Conservation (phyloP, 352 stramenopile species). For the Phytopythium helicoides region DNA sequence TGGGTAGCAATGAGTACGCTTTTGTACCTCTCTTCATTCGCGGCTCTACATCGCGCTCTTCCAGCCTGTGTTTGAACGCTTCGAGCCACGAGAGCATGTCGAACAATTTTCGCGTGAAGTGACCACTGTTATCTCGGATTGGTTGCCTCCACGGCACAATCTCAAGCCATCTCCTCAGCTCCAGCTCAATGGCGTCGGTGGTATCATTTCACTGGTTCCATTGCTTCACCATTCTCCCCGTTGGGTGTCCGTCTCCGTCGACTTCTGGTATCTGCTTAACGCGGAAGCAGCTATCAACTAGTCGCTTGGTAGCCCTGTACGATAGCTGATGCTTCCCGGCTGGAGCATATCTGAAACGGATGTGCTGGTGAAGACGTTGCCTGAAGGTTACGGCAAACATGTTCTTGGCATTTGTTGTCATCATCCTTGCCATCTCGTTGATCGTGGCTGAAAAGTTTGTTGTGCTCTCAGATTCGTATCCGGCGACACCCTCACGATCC, state of each 20-base stretch:
- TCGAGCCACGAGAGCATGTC: constrained; percentile 1
- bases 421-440: neutral
- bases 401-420: constrained; percentile 3
- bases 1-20: constrained; percentile 6
- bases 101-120: constrained; percentile 1
- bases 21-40: constrained; percentile 2
- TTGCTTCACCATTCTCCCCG: neutral
- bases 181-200: constrained; percentile 1
- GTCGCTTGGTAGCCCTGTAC: neutral
- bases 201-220: constrained; percentile 6
- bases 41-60: neutral
- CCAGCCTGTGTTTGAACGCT: no score
- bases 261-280: neutral
- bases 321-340: neutral
- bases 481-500: neutral
- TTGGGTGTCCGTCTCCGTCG: constrained; percentile 2
- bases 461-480: neutral
- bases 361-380: neutral
- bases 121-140: constrained; percentile 1
- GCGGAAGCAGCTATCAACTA: constrained; percentile 4
- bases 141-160: constrained; percentile 5
- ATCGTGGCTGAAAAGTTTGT: neutral
- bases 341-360: constrained; percentile 1
- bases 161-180: constrained; percentile 5
- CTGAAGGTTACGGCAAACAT: constrained; percentile 2